Percentiles rank a stretch among this genome's conserved stretches.
phyloP scores from a whole-genome alignment of 2,329 filamentous ascomycete genomes.

The Cladophialophora immunda region DNA sequence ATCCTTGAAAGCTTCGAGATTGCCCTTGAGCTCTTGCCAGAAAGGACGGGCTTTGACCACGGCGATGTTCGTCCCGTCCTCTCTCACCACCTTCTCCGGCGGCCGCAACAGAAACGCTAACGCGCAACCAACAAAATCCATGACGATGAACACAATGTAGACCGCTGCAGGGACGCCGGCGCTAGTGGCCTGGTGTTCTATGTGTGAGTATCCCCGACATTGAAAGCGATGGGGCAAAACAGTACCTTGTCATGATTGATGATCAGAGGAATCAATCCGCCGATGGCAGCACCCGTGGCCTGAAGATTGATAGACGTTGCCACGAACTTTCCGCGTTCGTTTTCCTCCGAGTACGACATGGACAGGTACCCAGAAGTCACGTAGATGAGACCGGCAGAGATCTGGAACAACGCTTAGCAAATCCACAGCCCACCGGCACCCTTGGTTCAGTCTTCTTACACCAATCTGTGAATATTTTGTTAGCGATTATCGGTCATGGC shows the following conservation, averaged over 20 bases:
- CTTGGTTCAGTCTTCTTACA: background rate
- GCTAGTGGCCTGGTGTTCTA: slow-evolving; percentile 3
- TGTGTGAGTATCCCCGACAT: background rate
- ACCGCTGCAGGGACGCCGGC: slow-evolving; percentile 23
- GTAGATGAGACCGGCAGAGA: slow-evolving; percentile 41
- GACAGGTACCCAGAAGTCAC: slow-evolving; percentile 46
- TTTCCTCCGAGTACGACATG: slow-evolving; percentile 47
- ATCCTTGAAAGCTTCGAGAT: slow-evolving; percentile 42
- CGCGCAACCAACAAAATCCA: slow-evolving; percentile 19
- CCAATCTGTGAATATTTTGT: background rate
- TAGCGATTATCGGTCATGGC: background rate
- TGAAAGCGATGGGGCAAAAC: background rate
- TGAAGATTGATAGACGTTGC: slow-evolving; percentile 45
- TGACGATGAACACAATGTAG: slow-evolving; percentile 23
- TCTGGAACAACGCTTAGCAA: slow-evolving; percentile 8
- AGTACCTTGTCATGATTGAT: slow-evolving; percentile 26
- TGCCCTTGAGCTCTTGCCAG: slow-evolving; percentile 44
- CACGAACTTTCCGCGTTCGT: slow-evolving; percentile 45
- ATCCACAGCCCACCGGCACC: background rate
- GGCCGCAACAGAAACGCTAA: slow-evolving; percentile 17
- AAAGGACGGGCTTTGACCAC: slow-evolving; percentile 41
- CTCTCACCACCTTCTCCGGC: slow-evolving; percentile 24
- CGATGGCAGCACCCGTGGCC: slow-evolving; percentile 40
- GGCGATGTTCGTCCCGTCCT: slow-evolving; percentile 42
- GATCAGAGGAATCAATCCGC: slow-evolving; percentile 24